Conservation (phyloP, 148 eudicot genomes). For the Rhododendron mucronatum region DNA sequence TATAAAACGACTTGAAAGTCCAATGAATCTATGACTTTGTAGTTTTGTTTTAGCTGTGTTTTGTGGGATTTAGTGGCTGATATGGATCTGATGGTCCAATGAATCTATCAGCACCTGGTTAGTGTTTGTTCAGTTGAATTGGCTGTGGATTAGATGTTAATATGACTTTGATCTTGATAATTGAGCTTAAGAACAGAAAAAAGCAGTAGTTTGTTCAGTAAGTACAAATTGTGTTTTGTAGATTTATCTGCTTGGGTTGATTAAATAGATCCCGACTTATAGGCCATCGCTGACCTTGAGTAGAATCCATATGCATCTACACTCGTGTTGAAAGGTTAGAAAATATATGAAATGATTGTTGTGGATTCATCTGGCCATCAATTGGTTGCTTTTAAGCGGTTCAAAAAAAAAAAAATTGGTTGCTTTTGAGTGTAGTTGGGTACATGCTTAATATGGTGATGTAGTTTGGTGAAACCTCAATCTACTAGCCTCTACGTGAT, state of each 20-base stretch:
- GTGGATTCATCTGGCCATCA: neutral
- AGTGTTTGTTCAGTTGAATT: neutral
- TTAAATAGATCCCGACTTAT: neutral
- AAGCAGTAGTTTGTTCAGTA: neutral
- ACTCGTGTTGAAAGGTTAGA: neutral
- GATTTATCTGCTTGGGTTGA: neutral
- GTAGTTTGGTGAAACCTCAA: neutral
- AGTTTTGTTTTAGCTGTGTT: neutral
- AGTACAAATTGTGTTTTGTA: too few species aligned
- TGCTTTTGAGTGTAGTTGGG: neutral
- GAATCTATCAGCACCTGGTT: neutral
- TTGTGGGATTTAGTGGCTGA: neutral
- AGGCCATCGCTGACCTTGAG: neutral
- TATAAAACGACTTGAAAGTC: neutral
- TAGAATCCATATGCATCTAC: neutral
- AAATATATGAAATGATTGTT: neutral
- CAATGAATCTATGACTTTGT: neutral
- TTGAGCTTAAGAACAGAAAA: neutral
- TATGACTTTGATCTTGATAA: neutral
- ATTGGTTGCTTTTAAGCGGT: neutral
- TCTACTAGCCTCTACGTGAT: neutral
- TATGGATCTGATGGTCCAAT: neutral
- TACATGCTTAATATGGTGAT: neutral
- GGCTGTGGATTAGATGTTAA: neutral
- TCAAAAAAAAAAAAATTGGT: too few species aligned